Conservation (phyloP, 2,329 filamentous ascomycete species). For the Chaetomium olivaceum region DNA sequence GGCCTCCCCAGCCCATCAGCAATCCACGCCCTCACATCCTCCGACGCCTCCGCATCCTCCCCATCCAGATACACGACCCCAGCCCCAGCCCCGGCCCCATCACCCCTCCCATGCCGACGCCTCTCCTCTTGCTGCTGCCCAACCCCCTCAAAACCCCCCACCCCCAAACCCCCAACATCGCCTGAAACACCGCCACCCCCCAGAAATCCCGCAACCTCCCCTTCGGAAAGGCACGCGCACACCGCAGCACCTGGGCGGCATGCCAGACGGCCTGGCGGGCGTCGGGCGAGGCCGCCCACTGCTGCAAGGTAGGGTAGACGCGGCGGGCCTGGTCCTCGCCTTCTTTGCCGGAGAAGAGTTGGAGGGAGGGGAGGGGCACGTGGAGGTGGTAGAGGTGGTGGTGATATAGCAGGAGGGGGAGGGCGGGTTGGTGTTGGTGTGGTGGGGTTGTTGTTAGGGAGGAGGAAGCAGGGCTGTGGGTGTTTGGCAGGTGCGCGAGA, state of each 20-base stretch:
- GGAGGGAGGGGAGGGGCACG: constrained; percentile 64
- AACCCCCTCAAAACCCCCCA: constrained; percentile 56
- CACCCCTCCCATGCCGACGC: background rate
- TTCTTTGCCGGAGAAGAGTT: constrained; percentile 67
- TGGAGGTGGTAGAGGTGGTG: constrained; percentile 65
- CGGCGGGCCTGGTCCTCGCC: constrained; percentile 64
- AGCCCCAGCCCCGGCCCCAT: no score
- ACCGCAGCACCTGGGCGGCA: constrained; percentile 65
- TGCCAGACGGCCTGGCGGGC: constrained; percentile 65
- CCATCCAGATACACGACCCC: constrained; percentile 56
- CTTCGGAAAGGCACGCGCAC: constrained; percentile 55
- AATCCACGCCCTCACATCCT: constrained; percentile 58
- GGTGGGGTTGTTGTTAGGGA: constrained; percentile 38
- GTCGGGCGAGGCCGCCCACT: constrained; percentile 58
- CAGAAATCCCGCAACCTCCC: constrained; percentile 64
- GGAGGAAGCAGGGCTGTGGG: no score
- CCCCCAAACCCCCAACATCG: constrained; percentile 66
- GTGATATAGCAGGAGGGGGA: constrained; percentile 46
- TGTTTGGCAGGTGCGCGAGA: constrained; percentile 39
- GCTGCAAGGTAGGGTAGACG: constrained; percentile 58
- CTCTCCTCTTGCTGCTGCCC: constrained; percentile 27
- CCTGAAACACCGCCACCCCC: constrained; percentile 69
- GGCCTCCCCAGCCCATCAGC: constrained; percentile 56
- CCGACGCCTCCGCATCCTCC: constrained; percentile 53
- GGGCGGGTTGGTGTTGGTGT: no score